These are phyloP conservation scores for Tolypocladium tundrense DNA, from an alignment of 2,329 filamentous ascomycete species.

Conservation along the genomic window DNA sequence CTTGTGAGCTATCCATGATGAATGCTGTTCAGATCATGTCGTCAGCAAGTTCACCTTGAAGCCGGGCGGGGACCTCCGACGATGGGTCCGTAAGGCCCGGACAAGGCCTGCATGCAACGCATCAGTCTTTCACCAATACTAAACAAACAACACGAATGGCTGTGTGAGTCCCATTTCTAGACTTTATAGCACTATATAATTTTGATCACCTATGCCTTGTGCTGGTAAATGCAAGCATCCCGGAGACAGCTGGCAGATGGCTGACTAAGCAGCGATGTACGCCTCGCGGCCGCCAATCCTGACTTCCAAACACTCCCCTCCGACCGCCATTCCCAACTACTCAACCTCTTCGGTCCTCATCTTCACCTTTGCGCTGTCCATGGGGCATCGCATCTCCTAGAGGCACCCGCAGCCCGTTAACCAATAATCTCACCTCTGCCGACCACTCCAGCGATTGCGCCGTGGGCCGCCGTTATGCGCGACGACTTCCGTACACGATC, in stretches of 20 bases:
- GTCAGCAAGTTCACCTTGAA: too few relatives aligned
- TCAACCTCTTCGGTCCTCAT: background rate
- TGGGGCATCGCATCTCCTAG: background rate
- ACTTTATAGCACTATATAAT: background rate
- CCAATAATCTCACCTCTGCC: background rate
- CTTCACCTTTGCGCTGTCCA: background rate
- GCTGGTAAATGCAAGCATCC: background rate
- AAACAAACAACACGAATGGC: background rate
- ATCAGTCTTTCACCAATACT: background rate
- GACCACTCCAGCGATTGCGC: slow-evolving; percentile 4
- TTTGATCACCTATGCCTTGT: background rate
- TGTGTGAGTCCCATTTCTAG: background rate
- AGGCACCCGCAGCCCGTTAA: background rate
- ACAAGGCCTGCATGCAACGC: background rate
- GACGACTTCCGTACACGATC: slow-evolving; percentile 27
- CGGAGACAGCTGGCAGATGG: background rate
- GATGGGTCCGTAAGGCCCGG: background rate
- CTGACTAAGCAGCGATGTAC: background rate
- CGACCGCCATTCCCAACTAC: background rate
- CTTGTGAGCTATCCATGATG: slow-evolving; percentile 5
- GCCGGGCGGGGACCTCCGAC: background rate
- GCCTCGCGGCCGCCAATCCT: background rate
- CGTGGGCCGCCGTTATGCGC: slow-evolving; percentile 28
- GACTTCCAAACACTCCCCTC: background rate
- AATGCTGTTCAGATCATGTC: background rate